Base-by-base conservation (phyloP, 1,139 yeast species). In the Candida gigantensis region DNA sequence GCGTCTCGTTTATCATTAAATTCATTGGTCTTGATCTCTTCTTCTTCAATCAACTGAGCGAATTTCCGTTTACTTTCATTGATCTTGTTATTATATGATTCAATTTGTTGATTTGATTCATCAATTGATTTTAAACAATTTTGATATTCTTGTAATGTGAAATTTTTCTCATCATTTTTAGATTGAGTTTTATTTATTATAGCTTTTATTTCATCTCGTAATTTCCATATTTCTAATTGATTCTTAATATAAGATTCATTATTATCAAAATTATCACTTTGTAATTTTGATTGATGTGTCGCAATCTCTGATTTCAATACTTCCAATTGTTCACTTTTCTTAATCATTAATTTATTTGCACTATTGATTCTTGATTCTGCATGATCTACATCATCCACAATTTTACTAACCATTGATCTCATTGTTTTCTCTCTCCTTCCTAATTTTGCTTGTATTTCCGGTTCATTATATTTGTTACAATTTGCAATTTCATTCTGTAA, bases 121-220 rank as follows among this genome's bases (percentile, higher is more conserved):
- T 57, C 58, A 0, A 79, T 74, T 0, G 90, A 75, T 5, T 63
- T 58, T 2, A 66, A 53, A 0, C 94, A 87, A 42, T 81, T 76
- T 33, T 69, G 70, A 37, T 80, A 76, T 56, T 89, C 95, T 26
- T 67, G 68, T 7, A 68, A 60, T 78, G 84, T 83, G 54, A 85
- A 88, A 36, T 67, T 75, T 40, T 72, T 76, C 49, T 88, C 96
- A 23, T 70, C 54, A 39, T 57, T 48, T 60, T 67, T 52, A 56
- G 70, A 39, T 51, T 68, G 37, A 43, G 62, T 53, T 53, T 60
- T 50, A 55, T 66, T 36, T 51, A 68, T 41, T 60, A 65, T 40
- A 45, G 66, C 46, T 56, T 68, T 31, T 60, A 62, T 50, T 58
- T 72, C 31, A 50, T 65, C 44, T 64, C 68, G 55, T 61, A 58